phyloP scores from a whole-genome alignment of 805 yeast species.

The Kodamaea hsintzibuensis region DNA sequence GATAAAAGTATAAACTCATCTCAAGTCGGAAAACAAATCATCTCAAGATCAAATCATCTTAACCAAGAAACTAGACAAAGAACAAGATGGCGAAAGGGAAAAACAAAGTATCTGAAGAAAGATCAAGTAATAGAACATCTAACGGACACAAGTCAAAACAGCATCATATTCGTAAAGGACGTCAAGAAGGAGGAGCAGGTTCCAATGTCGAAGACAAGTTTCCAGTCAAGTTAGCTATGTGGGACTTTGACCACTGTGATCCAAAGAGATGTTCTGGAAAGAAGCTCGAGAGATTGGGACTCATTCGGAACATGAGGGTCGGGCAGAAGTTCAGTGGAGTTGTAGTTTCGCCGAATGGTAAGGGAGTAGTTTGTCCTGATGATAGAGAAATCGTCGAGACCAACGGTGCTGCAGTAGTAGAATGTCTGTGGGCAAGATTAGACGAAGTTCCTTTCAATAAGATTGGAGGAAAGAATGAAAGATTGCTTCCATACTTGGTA shows the following conservation, averaged over 20 bases:
- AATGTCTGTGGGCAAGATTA: conserved; percentile 97
- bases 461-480: conserved; percentile 87
- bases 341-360: conserved; percentile 92
- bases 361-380: conserved; percentile 83
- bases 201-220: conserved; percentile 42
- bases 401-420: conserved; percentile 95
- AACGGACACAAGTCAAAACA: conserved; percentile 60
- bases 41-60: neutral
- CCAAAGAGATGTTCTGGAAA: conserved; percentile 97
- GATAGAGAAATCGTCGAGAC: conserved; percentile 76
- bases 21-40: neutral
- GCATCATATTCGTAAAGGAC: conserved; percentile 44
- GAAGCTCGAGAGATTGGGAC: conserved; percentile 84
- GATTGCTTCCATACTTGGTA: conserved; percentile 86
- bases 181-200: conserved; percentile 32
- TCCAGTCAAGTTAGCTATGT: conserved; percentile 92
- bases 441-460: conserved; percentile 93
- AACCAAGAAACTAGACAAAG: too few species aligned
- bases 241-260: conserved; percentile 99
- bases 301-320: conserved; percentile 74
- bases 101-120: conserved; percentile 49
- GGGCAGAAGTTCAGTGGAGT: conserved; percentile 93
- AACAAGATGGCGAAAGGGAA: conserved; percentile 54
- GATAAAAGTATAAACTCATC: neutral
- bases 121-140: conserved; percentile 41